Base-by-base conservation (phyloP, 495 filamentous ascomycete species). In the Aspergillus nidulans region DNA sequence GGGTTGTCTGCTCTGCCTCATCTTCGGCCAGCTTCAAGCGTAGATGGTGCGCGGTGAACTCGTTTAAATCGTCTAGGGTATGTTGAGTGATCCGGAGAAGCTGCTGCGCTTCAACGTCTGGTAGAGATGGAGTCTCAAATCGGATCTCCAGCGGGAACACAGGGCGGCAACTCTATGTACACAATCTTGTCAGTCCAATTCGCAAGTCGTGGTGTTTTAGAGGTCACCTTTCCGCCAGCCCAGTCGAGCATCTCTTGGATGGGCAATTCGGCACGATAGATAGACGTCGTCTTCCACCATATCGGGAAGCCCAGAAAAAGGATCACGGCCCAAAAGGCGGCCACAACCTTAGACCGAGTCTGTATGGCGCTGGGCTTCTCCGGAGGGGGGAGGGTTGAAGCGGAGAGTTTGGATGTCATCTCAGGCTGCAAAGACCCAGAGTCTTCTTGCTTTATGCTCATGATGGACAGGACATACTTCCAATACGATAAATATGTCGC, bases 201-300 rank as follows among this genome's bases (percentile, higher is more conserved):
- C 8, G 48, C 25, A 25, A 13, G 39, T 4, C n/a, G 8, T 16
- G 36, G 36, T 3, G 36, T 4, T 21, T 21, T 28, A 52, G 23
- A 30, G 25, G 77, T 53, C 70, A 94, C 92, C 82, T 88, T 92
- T 41, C 94, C 90, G 65, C 95, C 88, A 13, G 92, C 88, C 94
- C 94, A 97, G 52, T 88, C 83, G 46, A 86, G 82, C 94, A 98
- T 98, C 55, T 87, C 81, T 61, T 85, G 77, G 63, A 97, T 69
- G 34, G 94, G 94, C 61, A 98, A 73, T 34, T 83, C 79, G 2
- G 94, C 91, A 40, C 94, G 83, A 73, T 97, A 90, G 61, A 97
- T 94, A 0, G 89, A 86, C 1, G 95, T 97, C n/a, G 94, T 97
- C 67, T 85, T 84, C 84, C 90, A 90, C 94, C 94, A 98, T 84